Evolutionary conservation across 805 yeast species (phyloP), one percentile per base, ranked within the genome.

Genomic region (Candida rishiriensis): DNA sequence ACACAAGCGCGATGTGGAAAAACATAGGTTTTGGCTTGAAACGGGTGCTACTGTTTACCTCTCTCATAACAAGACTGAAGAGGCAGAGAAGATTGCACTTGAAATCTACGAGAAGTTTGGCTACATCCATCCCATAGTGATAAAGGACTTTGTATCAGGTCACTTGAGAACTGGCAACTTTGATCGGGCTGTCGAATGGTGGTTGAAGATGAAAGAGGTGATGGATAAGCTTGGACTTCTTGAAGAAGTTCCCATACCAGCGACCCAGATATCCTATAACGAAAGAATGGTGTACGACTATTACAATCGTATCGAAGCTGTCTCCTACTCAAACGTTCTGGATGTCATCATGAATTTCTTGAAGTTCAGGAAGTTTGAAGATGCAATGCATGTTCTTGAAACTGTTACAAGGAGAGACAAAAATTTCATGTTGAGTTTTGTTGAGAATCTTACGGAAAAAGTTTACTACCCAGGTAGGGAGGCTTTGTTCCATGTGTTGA

Each of bases 1-100:
- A 38, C 56, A 48, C 2, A 69, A 69, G 6, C 47, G 48, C 0
- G 68, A 70, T 43, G 68, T 63, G 8, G 41, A 45, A 32, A 55
- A 49, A 29, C 69, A 74, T 46, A 56, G 79, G 42, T 78, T 79
- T 68, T 78, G 83, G 83, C 60, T 63, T 46, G 82, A 77, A 40
- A 44, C 71, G 18, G 77, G 80, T n/a, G 60, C 70, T 43, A 64
- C 63, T 45, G 61, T 73, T 6, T 62, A 68, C 38, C 48, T 77
- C 30, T 57, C 63, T 8, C 52, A 56, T n/a, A 60, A 60, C 13
- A 55, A 65, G 29, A 42, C 70, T 5, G 58, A 48, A 4, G 52
- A 54, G n/a, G 76, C 78, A 18, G 70, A 70, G 35, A 50, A 50
- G 2, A 37, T 69, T 2, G 61, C 71, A 3, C 29, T 44, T 0